phyloP scores from a whole-genome alignment of 2,329 filamentous ascomycete species.

The Monosporascus sp. region DNA sequence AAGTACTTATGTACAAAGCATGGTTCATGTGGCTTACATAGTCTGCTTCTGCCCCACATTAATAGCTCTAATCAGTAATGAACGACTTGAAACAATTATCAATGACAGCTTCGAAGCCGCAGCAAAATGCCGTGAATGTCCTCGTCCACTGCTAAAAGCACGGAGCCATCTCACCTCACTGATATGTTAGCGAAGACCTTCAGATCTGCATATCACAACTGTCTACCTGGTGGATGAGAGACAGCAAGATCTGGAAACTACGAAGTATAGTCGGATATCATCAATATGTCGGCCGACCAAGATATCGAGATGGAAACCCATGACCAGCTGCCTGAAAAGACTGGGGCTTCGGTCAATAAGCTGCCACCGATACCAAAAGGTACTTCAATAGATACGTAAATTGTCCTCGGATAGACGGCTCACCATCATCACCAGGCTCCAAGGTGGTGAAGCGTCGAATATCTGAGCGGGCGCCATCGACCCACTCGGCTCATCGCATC shows the following conservation, averaged over 20 bases:
- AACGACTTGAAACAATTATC: too few species aligned
- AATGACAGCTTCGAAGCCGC: too few species aligned
- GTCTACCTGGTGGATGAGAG: conserved; percentile 14
- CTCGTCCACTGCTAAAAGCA: not conserved
- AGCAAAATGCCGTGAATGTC: too few species aligned
- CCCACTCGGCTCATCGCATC: conserved; percentile 37
- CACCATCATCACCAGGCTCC: conserved; percentile 32
- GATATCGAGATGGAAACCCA: conserved; percentile 1
- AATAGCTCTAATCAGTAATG: not conserved
- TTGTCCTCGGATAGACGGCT: not conserved
- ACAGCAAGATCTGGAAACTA: not conserved
- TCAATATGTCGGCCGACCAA: not conserved
- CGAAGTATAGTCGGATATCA: not conserved
- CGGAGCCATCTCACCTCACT: not conserved
- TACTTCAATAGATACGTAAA: conserved; percentile 1
- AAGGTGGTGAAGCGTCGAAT: conserved; percentile 47
- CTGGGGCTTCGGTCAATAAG: conserved; percentile 12
- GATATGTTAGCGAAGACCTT: conserved; percentile 5
- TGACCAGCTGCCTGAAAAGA: conserved; percentile 14
- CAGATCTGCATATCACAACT: not conserved
- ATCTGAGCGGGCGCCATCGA: conserved; percentile 35
- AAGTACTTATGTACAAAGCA: not conserved
- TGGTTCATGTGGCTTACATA: conserved; percentile 5
- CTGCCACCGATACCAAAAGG: conserved; percentile 27
- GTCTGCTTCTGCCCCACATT: conserved; percentile 10